Conservation (phyloP, 805 yeast genomes). For the Cyberlindnera xylosilytica region DNA sequence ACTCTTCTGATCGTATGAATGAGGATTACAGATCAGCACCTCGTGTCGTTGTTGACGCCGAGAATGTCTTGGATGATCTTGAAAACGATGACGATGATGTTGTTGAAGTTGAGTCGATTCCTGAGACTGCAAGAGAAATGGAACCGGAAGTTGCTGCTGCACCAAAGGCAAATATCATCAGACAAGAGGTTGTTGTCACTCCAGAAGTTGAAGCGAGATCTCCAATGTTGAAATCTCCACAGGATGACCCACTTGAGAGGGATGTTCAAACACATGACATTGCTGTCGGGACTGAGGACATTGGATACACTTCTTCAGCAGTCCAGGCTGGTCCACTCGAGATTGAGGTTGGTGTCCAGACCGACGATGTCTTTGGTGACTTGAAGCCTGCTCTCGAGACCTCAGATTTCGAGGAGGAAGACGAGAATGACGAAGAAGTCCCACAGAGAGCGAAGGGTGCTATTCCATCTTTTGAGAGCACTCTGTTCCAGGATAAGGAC, state of each 20-base stretch:
- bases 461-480: constrained; percentile 24
- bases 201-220: not conserved
- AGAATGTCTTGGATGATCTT: constrained; percentile 2
- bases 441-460: constrained; percentile 4
- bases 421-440: not conserved
- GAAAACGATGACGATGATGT: not conserved
- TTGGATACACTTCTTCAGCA: not conserved
- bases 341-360: not conserved
- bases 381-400: not conserved
- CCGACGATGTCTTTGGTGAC: not conserved
- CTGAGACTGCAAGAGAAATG: no score
- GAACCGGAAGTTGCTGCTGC: no score
- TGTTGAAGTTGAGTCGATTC: not conserved
- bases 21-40: constrained; percentile 11
- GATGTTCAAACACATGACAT: not conserved
- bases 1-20: constrained; percentile 16
- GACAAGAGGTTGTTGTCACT: not conserved
- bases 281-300: not conserved
- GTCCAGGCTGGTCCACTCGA: not conserved
- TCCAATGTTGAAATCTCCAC: constrained; percentile 3
- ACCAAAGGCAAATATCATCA: no score
- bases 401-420: not conserved
- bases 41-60: no score
- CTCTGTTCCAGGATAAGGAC: constrained; percentile 24
- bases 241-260: not conserved